Conservation (phyloP, 345 rosid species). For the Eutrema heterophyllum region DNA sequence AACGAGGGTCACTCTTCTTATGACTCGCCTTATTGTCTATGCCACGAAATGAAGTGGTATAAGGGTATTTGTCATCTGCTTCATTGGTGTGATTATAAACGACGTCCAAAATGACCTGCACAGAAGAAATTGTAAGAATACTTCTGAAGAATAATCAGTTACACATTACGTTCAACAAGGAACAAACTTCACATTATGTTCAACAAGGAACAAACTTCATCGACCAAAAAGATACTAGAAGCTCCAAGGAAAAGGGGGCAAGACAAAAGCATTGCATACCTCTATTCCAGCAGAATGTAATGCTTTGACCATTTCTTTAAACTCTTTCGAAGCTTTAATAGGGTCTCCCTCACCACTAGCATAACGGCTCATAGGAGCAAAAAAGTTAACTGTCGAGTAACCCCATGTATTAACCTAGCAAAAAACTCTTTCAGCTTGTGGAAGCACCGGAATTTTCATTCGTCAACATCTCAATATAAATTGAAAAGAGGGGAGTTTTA, state of each 20-base stretch:
- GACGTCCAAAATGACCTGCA: slow-evolving; percentile 91
- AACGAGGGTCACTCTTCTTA: background rate
- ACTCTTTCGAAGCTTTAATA: slow-evolving; percentile 67
- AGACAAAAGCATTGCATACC: slow-evolving; percentile 39
- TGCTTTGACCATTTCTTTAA: slow-evolving; percentile 93
- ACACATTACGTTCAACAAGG: background rate
- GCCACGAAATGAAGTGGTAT: slow-evolving; percentile 92
- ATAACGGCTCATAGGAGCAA: slow-evolving; percentile 95
- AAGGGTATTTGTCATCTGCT: slow-evolving; percentile 75
- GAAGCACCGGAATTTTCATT: background rate
- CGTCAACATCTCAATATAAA: background rate
- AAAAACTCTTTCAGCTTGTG: background rate
- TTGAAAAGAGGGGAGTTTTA: background rate
- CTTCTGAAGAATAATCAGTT: background rate
- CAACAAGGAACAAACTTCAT: background rate
- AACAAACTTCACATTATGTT: background rate
- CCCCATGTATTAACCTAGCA: slow-evolving; percentile 94
- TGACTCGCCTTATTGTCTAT: slow-evolving; percentile 77
- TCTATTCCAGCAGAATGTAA: slow-evolving; percentile 89
- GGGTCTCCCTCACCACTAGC: slow-evolving; percentile 87
- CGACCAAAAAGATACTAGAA: background rate
- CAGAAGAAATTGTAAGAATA: background rate
- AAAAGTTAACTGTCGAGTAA: slow-evolving; percentile 93
- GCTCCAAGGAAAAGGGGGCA: background rate
- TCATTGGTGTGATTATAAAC: slow-evolving; percentile 96